Evolutionary conservation across 2,329 filamentous ascomycete genomes (phyloP), one percentile per base, ranked within the genome.

Genomic region (Zymoseptoria tritici): DNA sequence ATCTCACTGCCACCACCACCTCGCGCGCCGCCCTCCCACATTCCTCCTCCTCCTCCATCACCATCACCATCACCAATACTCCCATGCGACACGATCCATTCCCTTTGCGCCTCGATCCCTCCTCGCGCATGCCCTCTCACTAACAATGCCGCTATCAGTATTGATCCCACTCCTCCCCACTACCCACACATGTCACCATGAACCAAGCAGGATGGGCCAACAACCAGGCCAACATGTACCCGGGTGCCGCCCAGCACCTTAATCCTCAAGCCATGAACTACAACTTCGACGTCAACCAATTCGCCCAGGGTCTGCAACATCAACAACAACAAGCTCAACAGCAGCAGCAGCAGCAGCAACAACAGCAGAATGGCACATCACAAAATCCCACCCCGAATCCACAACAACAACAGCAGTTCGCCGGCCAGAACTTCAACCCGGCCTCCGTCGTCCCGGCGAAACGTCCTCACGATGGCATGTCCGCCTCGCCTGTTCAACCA

Each of bases 381-480:
- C 92, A 91, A 76, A 86, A 85, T 62, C 92, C 90, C 57, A 89
- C 89, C 52, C 72, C 68, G 53, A 61, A 62, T 21, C 57, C 62
- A 20, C 59, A 56, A 46, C 62, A 62, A 59, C 57, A 59, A 46
- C 60, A 59, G 24, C 85, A 85, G 60, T 93, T 90, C 74, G 83
- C 88, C 71, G 89, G 89, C 71, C 84, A 88, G 62, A 83, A 85
- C 70, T 95, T 93, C 79, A 88, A 91, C 73, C 90, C 90, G 67
- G 93, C 90, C 76, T 82, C 88, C 54, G 86, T 96, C 70, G 87
- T 96, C 67, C 93, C 93, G 60, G 93, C 92, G 21, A 99, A 97
- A 78, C 85, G 94, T 70, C 84, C 89, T 57, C 91, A 96, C 76
- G 92, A 97, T 75, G 92, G 87, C 71, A 82, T 94, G 71, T 87